phyloP scores from a whole-genome alignment of 768 basidiomycete species.

The Cytidiella melzeri region DNA sequence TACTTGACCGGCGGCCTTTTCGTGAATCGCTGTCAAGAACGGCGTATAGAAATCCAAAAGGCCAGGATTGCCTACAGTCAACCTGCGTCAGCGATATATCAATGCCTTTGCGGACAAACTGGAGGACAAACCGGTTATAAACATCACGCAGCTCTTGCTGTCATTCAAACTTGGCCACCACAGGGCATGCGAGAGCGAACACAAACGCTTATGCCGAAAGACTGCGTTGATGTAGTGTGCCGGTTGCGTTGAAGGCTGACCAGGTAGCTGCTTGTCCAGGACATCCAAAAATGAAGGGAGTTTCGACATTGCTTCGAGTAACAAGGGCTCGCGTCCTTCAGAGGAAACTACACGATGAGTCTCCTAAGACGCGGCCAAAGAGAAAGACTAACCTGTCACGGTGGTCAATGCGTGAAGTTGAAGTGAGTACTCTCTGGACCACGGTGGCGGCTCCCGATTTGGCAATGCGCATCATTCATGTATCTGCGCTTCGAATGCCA shows the following conservation, averaged over 20 bases:
- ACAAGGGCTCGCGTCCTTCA: not conserved
- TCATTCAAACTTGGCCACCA: constrained; percentile 40
- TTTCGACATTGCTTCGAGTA: not conserved
- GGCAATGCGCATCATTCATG: not conserved
- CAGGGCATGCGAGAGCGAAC: constrained; percentile 40
- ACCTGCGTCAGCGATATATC: not conserved
- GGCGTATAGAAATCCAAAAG: constrained; percentile 60
- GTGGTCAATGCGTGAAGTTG: no score
- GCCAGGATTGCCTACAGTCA: constrained; percentile 46
- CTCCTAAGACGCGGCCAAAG: no score
- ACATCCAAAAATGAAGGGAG: constrained; percentile 16
- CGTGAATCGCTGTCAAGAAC: constrained; percentile 52
- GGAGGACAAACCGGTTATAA: constrained; percentile 14
- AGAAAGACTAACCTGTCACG: no score
- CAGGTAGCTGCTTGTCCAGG: not conserved
- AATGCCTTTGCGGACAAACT: no score
- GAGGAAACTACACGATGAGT: no score
- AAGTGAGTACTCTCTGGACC: no score
- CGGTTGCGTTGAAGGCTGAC: constrained; percentile 1
- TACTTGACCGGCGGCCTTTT: constrained; percentile 28
- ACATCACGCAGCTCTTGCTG: constrained; percentile 9
- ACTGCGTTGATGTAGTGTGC: constrained; percentile 14
- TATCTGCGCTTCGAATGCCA: not conserved
- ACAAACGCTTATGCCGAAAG: constrained; percentile 32
- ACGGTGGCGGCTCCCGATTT: not conserved